A percentile compares a stretch with the other conserved stretches of the same genome.
Evolutionary conservation across 1,284 basidiomycete species (phyloP).

Genomic region (Ceratobasidium sp.): DNA sequence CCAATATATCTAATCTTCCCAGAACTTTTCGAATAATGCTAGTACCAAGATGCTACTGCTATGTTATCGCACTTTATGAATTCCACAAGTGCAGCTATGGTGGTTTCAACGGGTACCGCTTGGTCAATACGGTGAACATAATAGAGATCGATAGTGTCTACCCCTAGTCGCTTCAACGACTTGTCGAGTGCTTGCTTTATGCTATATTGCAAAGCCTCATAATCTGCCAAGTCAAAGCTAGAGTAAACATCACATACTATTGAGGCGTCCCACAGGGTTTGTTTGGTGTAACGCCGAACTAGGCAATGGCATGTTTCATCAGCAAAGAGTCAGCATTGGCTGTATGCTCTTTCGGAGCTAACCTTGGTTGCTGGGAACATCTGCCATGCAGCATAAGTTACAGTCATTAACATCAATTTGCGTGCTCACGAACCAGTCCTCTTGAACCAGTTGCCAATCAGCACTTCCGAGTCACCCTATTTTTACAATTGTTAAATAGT

Average conservation of each 20-base stretch:
- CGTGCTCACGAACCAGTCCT: slow-evolving; percentile 23
- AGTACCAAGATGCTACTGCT: background rate
- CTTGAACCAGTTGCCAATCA: slow-evolving; percentile 44
- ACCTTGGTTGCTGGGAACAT: slow-evolving; percentile 63
- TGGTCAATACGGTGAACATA: slow-evolving; percentile 54
- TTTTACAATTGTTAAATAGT: background rate
- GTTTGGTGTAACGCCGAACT: slow-evolving; percentile 16
- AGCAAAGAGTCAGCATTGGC: no score
- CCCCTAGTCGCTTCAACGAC: slow-evolving; percentile 55
- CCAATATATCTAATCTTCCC: slow-evolving; percentile 70
- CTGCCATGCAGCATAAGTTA: slow-evolving; percentile 38
- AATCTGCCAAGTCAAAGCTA: background rate
- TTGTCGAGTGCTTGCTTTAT: slow-evolving; percentile 52
- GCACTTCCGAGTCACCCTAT: slow-evolving; percentile 40
- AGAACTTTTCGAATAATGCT: slow-evolving; percentile 46
- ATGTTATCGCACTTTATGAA: slow-evolving; percentile 58
- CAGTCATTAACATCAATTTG: slow-evolving; percentile 15
- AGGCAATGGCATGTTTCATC: background rate
- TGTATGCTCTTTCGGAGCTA: background rate
- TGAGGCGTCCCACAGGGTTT: slow-evolving; percentile 13
- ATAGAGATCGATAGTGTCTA: slow-evolving; percentile 54
- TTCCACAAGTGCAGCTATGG: slow-evolving; percentile 61
- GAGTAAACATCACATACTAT: no score
- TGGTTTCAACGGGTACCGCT: slow-evolving; percentile 51
- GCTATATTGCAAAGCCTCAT: slow-evolving; percentile 26